Evolutionary conservation across 106 monocot genomes (phyloP).

Genomic region (Triglochin maritima): DNA sequence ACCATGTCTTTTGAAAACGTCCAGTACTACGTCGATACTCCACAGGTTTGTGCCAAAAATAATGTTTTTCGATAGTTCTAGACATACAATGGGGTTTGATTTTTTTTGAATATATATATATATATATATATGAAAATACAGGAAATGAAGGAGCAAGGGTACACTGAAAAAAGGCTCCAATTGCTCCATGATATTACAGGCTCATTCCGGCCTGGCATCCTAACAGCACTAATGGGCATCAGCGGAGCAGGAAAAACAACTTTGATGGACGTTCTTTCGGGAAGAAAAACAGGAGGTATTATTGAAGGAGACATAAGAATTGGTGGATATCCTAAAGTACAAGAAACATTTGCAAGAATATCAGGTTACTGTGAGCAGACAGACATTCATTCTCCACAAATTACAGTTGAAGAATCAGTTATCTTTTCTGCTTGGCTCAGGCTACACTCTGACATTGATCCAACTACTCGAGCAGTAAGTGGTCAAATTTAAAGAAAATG

Average conservation of each 20-base stretch:
- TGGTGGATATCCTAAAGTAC: slow-evolving; percentile 64
- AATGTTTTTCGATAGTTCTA: neutral
- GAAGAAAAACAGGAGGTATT: slow-evolving; percentile 69
- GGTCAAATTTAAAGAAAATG: neutral
- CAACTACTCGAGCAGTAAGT: slow-evolving; percentile 44
- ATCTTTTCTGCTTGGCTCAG: slow-evolving; percentile 68
- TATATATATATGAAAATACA: neutral
- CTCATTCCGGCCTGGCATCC: slow-evolving; percentile 53
- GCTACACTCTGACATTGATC: slow-evolving; percentile 40
- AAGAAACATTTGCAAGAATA: slow-evolving; percentile 64
- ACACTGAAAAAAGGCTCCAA: slow-evolving; percentile 38
- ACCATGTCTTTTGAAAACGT: slow-evolving; percentile 46
- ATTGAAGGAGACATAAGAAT: slow-evolving; percentile 70
- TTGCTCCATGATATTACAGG: slow-evolving; percentile 64
- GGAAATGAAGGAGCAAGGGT: slow-evolving; percentile 72
- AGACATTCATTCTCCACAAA: slow-evolving; percentile 70
- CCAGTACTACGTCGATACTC: slow-evolving; percentile 57
- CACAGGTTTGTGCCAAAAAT: slow-evolving; percentile 22
- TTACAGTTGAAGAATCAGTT: slow-evolving; percentile 76
- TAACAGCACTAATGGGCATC: slow-evolving; percentile 68
- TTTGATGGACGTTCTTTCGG: slow-evolving; percentile 68
- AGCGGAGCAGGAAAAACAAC: slow-evolving; percentile 86
- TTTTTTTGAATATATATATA: neutral
- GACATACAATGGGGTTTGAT: neutral
- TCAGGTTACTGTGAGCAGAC: slow-evolving; percentile 82